These are phyloP conservation scores for Colletotrichum melonis DNA, from an alignment of 2,329 filamentous ascomycete species.

Conservation along the genomic window DNA sequence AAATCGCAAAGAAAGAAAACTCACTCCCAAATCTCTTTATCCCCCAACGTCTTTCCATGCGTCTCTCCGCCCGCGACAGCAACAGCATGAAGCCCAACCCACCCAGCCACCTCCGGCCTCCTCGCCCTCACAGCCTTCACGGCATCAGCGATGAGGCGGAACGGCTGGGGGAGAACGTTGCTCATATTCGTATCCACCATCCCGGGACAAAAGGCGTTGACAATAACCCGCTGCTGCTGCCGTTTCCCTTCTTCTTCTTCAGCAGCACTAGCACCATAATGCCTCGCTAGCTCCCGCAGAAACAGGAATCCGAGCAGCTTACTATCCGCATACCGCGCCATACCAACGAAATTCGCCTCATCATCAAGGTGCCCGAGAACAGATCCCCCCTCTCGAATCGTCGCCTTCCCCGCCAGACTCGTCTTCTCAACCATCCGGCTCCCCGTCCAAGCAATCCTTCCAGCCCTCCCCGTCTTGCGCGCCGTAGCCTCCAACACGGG, in stretches of 20 bases:
- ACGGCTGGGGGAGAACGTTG: constrained; percentile 4
- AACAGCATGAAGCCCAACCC: constrained; percentile 17
- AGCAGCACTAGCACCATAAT: neutral
- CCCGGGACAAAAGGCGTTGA: constrained; percentile 24
- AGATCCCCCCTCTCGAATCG: constrained; percentile 15
- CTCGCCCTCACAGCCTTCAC: constrained; percentile 12
- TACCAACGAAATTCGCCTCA: neutral
- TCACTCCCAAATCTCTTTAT: constrained; percentile 21
- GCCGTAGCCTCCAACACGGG: constrained; percentile 33
- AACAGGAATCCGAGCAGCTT: constrained; percentile 12
- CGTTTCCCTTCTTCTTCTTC: neutral
- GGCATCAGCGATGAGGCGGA: neutral
- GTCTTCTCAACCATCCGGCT: constrained; percentile 5
- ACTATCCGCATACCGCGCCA: constrained; percentile 25
- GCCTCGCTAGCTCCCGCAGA: neutral
- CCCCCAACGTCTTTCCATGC: constrained; percentile 20
- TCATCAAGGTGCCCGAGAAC: constrained; percentile 17
- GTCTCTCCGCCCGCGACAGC: constrained; percentile 15
- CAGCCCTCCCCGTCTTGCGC: neutral
- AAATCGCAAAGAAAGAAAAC: neutral
- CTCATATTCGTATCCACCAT: constrained; percentile 26
- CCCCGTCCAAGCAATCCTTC: constrained; percentile 1
- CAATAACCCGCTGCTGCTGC: constrained; percentile 6
- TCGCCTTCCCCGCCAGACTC: neutral
- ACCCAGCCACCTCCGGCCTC: constrained; percentile 4